Evolutionary conservation across 805 yeast species (phyloP).

Genomic region (Lipomyces orientalis): DNA sequence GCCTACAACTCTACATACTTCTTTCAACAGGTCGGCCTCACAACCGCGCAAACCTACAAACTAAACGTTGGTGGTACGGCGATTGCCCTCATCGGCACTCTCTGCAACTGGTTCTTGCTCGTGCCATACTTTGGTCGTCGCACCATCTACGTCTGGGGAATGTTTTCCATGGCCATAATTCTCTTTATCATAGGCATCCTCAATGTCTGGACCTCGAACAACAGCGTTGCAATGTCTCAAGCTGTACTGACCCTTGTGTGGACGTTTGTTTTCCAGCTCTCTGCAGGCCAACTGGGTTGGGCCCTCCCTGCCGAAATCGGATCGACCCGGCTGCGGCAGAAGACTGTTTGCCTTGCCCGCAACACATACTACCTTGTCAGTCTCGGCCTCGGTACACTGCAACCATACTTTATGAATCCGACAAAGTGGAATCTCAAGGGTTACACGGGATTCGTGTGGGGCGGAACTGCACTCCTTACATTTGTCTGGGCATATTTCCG

Average conservation of each 20-base stretch:
- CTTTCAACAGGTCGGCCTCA: conserved; percentile 52
- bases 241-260: conserved; percentile 47
- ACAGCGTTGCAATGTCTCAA: conserved; percentile 3
- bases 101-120: conserved; percentile 36
- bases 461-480: conserved; percentile 46
- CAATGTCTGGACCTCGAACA: conserved; percentile 18
- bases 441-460: conserved; percentile 56
- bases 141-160: conserved; percentile 31
- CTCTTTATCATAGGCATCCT: conserved; percentile 32
- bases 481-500: conserved; percentile 56
- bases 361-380: conserved; percentile 40
- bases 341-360: conserved; percentile 52
- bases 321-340: conserved; percentile 51
- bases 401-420: conserved; percentile 59
- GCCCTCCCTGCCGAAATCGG: conserved; percentile 53
- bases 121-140: conserved; percentile 40
- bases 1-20: conserved; percentile 50
- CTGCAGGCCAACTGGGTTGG: conserved; percentile 54
- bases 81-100: conserved; percentile 49
- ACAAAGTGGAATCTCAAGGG: conserved; percentile 54
- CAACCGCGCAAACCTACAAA: conserved; percentile 51
- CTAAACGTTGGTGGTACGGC: conserved; percentile 50
- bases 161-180: conserved; percentile 13
- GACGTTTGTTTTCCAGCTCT: conserved; percentile 54
- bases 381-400: conserved; percentile 36